Base-by-base conservation (phyloP, 2,329 filamentous ascomycete species). In the Zasmidium citrigriseum region DNA sequence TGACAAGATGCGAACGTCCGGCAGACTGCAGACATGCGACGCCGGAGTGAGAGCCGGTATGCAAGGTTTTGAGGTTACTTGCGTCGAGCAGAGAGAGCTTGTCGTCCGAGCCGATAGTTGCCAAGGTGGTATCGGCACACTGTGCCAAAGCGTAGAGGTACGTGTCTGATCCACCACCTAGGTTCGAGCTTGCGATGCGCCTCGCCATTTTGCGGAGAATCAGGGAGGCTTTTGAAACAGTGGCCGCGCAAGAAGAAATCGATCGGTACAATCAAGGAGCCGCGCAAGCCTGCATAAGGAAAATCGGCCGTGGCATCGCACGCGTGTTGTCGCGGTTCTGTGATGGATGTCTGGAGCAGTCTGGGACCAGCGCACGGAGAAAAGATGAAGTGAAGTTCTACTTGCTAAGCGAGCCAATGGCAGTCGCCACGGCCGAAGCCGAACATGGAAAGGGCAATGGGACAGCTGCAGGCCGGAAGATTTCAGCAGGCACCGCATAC, bases 91-190 rank as follows among this genome's bases (percentile, higher is more conserved):
- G 75, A 24, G 84, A 82, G 20, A 93, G 78, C n/a, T 79, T 82
- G 73, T 90, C 85, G 75, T 91, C 87, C 0, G 89, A 90, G 2
- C 86, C 83, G 57, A 89, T 88, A 16, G 84, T 81, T 1, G 84
- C 85, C 44, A 89, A 78, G 4, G 70, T 66, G 34, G 56, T 61
- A 41, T 62, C 63, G 27, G 59, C 58, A 10, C 57, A 81, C 78
- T 25, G 46, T 18, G 76, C 75, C 53, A 89, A 76, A 59, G 85
- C 80, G 51, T 86, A 81, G 29, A 88, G 80, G 70, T 88, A 89
- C 34, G 58, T 60, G 54, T 57, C 54, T n/a, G 54, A 24, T 22
- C 44, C 45, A 29, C 21, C 41, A 48, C 48, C 25, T 25, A 57
- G 49, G 51, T 54, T 51, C 34, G 55, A 60, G 54, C 54, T 60